These are phyloP conservation scores for Kazachstania taianensis DNA, from an alignment of 805 yeast genomes.

Conservation along the genomic window DNA sequence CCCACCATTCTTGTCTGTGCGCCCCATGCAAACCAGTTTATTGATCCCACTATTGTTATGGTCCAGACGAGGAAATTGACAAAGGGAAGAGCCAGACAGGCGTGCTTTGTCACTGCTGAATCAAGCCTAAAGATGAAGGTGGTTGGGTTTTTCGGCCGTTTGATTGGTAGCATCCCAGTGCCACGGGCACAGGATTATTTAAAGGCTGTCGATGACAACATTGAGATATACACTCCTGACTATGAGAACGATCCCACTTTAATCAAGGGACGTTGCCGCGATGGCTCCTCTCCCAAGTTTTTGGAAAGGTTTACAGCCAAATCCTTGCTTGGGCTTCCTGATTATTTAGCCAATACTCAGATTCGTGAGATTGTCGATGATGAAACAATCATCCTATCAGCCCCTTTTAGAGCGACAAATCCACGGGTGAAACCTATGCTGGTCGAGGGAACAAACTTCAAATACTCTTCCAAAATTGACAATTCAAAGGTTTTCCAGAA, in stretches of 20 bases:
- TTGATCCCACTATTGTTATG: slow-evolving; percentile 70
- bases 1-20: slow-evolving; percentile 74
- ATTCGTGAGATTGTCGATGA: slow-evolving; percentile 60
- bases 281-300: slow-evolving; percentile 32
- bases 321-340: slow-evolving; percentile 69
- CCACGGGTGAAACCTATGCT: slow-evolving; percentile 37
- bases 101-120: slow-evolving; percentile 77
- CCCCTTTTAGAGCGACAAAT: slow-evolving; percentile 53
- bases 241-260: slow-evolving; percentile 37
- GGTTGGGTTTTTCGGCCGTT: slow-evolving; percentile 66
- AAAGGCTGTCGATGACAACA: slow-evolving; percentile 50
- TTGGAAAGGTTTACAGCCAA: slow-evolving; percentile 47
- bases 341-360: slow-evolving; percentile 66
- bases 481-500: slow-evolving; percentile 70
- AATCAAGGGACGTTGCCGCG: slow-evolving; percentile 44
- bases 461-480: slow-evolving; percentile 71
- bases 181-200: slow-evolving; percentile 84
- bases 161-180: slow-evolving; percentile 78
- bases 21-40: slow-evolving; percentile 84
- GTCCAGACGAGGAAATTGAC: slow-evolving; percentile 47
- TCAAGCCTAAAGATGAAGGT: slow-evolving; percentile 51
- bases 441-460: slow-evolving; percentile 50
- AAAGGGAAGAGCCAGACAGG: slow-evolving; percentile 46
- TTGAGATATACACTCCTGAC: slow-evolving; percentile 44
- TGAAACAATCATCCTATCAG: slow-evolving; percentile 53